phyloP scores from a whole-genome alignment of 441 rosid genomes.

The Adansonia gregorii region DNA sequence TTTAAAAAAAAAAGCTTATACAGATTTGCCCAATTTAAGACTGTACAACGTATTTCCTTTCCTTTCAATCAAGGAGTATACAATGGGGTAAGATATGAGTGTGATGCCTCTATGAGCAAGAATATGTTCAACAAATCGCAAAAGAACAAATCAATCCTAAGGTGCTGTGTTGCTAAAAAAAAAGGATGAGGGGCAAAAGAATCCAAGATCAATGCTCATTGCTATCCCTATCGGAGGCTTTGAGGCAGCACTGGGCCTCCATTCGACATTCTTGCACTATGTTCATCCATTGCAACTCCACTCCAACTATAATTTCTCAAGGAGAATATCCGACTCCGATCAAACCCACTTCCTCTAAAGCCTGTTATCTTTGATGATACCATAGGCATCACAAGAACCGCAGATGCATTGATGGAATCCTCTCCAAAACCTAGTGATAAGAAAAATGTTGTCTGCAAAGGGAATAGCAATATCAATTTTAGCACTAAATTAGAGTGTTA shows the following conservation, averaged over 20 bases:
- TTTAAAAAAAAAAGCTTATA: neutral
- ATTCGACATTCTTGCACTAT: slow-evolving; percentile 31
- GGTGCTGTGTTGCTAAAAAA: neutral
- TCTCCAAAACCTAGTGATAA: slow-evolving; percentile 81
- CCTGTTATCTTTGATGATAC: slow-evolving; percentile 91
- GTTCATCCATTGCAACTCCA: slow-evolving; percentile 55
- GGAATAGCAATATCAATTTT: neutral
- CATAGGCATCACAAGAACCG: slow-evolving; percentile 96
- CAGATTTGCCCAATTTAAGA: no score
- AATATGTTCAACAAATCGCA: slow-evolving; percentile 18
- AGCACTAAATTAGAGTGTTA: slow-evolving; percentile 4
- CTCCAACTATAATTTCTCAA: slow-evolving; percentile 75
- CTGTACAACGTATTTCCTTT: neutral
- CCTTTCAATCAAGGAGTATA: slow-evolving; percentile 26
- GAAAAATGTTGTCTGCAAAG: slow-evolving; percentile 72
- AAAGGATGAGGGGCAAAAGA: neutral
- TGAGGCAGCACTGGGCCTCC: slow-evolving; percentile 48
- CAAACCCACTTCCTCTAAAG: slow-evolving; percentile 72
- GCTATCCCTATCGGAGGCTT: slow-evolving; percentile 33
- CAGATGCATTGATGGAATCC: slow-evolving; percentile 92
- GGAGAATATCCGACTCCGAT: slow-evolving; percentile 67
- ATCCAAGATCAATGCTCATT: neutral
- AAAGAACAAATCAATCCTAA: slow-evolving; percentile 33
- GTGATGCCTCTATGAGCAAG: slow-evolving; percentile 9
- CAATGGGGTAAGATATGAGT: slow-evolving; percentile 5